phyloP scores from a whole-genome alignment of 306 rosid species.

The Neltuma alba region DNA sequence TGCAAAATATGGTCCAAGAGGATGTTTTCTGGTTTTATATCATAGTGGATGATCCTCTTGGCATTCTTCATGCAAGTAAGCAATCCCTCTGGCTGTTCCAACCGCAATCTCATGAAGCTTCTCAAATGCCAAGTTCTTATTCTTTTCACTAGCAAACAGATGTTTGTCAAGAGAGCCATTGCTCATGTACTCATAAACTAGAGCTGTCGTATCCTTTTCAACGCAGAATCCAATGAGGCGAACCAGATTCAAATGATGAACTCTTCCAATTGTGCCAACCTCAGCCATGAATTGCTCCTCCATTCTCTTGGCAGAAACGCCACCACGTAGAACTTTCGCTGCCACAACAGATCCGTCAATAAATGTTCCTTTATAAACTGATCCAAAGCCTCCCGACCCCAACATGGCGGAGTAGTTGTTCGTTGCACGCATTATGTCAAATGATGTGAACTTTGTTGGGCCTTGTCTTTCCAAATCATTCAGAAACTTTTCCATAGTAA shows the following conservation, averaged over 20 bases:
- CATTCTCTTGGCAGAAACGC: not conserved
- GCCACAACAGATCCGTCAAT: not conserved
- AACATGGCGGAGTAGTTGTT: conserved; percentile 21
- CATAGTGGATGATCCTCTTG: not conserved
- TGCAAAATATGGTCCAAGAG: not conserved
- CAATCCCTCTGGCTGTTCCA: not conserved
- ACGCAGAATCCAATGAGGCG: not conserved
- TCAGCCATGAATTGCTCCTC: not conserved
- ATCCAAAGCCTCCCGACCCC: conserved; percentile 48
- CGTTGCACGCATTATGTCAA: conserved; percentile 27
- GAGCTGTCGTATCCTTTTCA: not conserved
- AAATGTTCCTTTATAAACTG: conserved; percentile 36
- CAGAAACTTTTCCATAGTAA: conserved; percentile 28
- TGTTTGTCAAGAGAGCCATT: not conserved
- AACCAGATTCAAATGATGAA: not conserved
- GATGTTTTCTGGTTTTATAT: not conserved
- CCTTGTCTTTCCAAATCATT: conserved; percentile 32
- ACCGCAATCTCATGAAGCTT: not conserved
- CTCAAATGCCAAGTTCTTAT: not conserved
- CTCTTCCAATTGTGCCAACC: not conserved
- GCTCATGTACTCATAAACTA: not conserved
- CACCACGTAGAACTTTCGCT: not conserved
- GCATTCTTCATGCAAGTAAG: not conserved
- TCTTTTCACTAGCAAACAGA: too few species aligned
- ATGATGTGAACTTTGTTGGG: conserved; percentile 32